Conservation (phyloP, 768 basidiomycete genomes). For the Suillus variegatus region DNA sequence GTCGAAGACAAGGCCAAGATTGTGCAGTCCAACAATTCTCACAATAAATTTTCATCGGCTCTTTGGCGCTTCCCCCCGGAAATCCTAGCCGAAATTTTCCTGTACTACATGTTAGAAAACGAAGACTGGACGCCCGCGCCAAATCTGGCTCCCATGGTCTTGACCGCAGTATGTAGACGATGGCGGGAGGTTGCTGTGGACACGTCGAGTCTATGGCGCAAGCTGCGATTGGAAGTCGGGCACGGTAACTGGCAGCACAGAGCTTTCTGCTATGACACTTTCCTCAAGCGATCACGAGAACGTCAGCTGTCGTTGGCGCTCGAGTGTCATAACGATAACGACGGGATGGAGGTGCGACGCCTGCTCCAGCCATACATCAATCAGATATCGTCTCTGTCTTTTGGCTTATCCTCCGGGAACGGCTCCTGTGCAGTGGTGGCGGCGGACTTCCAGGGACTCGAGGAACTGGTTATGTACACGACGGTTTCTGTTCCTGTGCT, state of each 20-base stretch:
- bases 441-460: too few species aligned
- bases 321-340: not conserved
- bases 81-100: not conserved
- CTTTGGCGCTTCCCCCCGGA: not conserved
- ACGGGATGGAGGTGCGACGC: not conserved
- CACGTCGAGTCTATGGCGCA: slow-evolving; percentile 49
- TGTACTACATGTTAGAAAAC: not conserved
- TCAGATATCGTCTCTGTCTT: slow-evolving; percentile 4
- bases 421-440: too few species aligned
- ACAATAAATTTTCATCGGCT: not conserved
- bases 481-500: too few species aligned
- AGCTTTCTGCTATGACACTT: not conserved
- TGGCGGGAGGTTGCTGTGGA: slow-evolving; percentile 43
- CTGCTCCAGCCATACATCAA: slow-evolving; percentile 21
- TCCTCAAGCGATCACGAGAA: not conserved
- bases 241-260: slow-evolving; percentile 11
- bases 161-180: slow-evolving; percentile 40
- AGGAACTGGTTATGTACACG: too few species aligned
- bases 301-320: not conserved
- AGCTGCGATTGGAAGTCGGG: slow-evolving; percentile 29
- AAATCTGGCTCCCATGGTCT: slow-evolving; percentile 35
- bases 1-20: too few species aligned
- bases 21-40: too few species aligned
- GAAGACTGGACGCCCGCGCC: slow-evolving; percentile 25
- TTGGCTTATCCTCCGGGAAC: too few species aligned